Percentiles rank a stretch among this genome's conserved stretches.
These are phyloP conservation scores for Chytridium lagenaria DNA, from an alignment of 371 early-diverging fungal species.

Conservation along the genomic window DNA sequence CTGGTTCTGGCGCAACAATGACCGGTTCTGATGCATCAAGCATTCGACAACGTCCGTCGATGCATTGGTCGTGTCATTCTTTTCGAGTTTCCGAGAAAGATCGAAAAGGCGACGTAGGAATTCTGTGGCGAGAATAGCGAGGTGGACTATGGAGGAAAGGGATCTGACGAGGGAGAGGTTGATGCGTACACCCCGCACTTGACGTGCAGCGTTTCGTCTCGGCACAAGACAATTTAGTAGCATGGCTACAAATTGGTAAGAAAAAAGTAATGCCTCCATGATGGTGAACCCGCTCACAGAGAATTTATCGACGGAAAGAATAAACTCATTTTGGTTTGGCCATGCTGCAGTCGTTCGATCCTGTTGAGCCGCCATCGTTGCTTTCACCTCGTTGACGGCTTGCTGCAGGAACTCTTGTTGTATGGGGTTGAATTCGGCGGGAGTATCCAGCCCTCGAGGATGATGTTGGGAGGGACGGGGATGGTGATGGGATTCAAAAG, in stretches of 20 bases:
- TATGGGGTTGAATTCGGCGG: background rate
- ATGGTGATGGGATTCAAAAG: background rate
- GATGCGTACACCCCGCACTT: background rate
- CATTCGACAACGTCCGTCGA: background rate
- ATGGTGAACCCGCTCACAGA: conserved; percentile 1
- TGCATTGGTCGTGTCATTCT: no score
- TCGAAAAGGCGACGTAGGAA: background rate
- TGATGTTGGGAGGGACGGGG: background rate
- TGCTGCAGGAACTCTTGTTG: no score
- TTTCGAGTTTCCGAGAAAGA: background rate
- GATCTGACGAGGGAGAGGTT: conserved; percentile 1
- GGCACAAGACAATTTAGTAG: conserved; percentile 2
- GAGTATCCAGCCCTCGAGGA: background rate
- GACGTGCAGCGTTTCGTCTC: background rate
- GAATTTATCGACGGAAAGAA: background rate
- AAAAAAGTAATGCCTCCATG: conserved; percentile 1
- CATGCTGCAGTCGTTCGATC: background rate
- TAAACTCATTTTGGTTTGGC: background rate
- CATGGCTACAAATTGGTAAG: conserved; percentile 3
- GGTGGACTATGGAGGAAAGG: background rate
- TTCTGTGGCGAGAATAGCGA: background rate
- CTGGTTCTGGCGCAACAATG: background rate
- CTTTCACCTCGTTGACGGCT: no score
- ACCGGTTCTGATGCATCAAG: conserved; percentile 8
- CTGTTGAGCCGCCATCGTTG: no score